Base-by-base conservation (phyloP, 192 early-diverging fungal species). In the Anaeromyces robustus region DNA sequence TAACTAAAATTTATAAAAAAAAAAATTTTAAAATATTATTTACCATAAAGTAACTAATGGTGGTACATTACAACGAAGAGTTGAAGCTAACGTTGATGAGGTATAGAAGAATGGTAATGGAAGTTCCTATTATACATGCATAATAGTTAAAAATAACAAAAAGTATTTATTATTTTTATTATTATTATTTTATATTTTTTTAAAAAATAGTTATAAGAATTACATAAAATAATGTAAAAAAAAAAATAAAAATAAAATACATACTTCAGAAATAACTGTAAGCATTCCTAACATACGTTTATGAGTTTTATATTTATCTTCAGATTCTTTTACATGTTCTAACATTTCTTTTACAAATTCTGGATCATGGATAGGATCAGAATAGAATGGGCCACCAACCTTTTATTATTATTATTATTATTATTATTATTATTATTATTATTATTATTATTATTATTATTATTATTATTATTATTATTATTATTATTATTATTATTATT, bases 201-300 rank as follows among this genome's bases (percentile, higher is more conserved):
- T 80, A 37, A 80, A 12, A 9, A 52, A 80, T 37, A 29, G 77
- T 52, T 32, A 37, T 13, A 12, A 80, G 82, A 3, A 89, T 78
- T 82, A 89, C 88, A 84, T 88, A 80, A 12, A 78, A 81, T 29
- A 30, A 29, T 6, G 79, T 81, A 29, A 30, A 7, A 81, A 81
- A 81, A 79, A 30, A 7, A 3, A 81, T 79, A 3, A 85, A 29
- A 79, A 59, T 12, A 7, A 5, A 37, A 82, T 29, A 4, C 86
- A 82, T 82, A 93, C 94, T 86, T 97, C 96, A 5, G 88, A 87
- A 41, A 94, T 92, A 0, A 99, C 94, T 31, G 93, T 91, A 77
- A 99, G 87, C 97, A 99, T 99, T 52, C 98, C 98, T 83, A 92
- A 81, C 93, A 99, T 98, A 79, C 98, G 89, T 29, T 89, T 81